Conservation (phyloP, 2,329 filamentous ascomycete species). For the Neonectria magnoliae region DNA sequence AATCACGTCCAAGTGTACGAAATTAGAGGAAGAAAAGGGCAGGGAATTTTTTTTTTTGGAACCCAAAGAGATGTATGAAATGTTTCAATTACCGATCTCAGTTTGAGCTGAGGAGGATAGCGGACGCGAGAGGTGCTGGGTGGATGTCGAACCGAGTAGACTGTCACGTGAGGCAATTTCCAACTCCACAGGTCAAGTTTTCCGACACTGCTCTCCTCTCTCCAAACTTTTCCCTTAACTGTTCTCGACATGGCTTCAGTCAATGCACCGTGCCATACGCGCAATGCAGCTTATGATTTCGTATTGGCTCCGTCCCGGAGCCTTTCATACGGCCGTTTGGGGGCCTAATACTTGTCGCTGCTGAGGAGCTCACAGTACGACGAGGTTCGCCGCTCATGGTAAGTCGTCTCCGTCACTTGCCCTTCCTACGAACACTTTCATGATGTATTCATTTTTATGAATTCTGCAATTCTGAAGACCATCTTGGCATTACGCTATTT, state of each 20-base stretch:
- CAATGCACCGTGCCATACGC: neutral
- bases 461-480: conserved; percentile 62
- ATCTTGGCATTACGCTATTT: conserved; percentile 22
- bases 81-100: neutral
- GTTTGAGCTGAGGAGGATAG: no score
- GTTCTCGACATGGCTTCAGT: neutral
- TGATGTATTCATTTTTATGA: conserved; percentile 55
- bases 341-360: neutral
- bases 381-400: conserved; percentile 11
- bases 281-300: neutral
- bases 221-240: neutral
- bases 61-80: no score
- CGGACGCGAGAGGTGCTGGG: neutral
- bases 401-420: conserved; percentile 20
- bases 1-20: no score
- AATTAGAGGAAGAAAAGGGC: no score
- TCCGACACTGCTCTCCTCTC: neutral
- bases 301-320: neutral
- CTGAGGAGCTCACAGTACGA: neutral
- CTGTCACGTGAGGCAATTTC: conserved; percentile 8
- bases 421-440: conserved; percentile 25
- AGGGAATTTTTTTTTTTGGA: no score
- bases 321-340: no score
- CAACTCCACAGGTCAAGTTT: neutral
- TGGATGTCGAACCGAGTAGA: neutral